Evolutionary conservation across 129 eudicot species (phyloP).

Genomic region (Ambrosia artemisiifolia): DNA sequence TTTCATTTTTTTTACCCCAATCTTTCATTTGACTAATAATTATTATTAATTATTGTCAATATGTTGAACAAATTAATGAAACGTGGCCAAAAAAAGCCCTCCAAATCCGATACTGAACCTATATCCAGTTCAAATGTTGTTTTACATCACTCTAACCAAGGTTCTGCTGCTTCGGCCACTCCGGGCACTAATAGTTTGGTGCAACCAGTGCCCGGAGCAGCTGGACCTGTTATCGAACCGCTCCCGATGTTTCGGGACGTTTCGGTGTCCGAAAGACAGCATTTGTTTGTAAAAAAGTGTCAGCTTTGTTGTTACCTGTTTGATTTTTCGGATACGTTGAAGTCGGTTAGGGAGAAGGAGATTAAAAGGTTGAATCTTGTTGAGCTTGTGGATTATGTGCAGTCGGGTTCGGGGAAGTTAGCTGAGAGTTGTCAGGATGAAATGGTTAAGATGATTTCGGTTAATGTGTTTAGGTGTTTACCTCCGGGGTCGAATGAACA

Average conservation of each 20-base stretch:
- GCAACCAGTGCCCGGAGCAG: constrained; percentile 21
- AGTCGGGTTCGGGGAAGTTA: constrained; percentile 61
- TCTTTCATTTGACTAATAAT: neutral
- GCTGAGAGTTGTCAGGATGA: constrained; percentile 65
- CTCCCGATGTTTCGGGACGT: constrained; percentile 64
- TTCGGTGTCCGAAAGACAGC: constrained; percentile 49
- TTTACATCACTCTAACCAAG: constrained; percentile 48
- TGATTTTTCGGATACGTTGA: constrained; percentile 63
- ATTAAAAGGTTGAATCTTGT: constrained; percentile 57
- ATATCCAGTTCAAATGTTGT: constrained; percentile 59
- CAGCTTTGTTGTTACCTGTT: constrained; percentile 55
- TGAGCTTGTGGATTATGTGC: constrained; percentile 66
- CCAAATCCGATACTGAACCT: constrained; percentile 52
- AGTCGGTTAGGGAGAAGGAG: constrained; percentile 64
- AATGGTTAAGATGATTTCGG: constrained; percentile 60
- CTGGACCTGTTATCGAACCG: constrained; percentile 44
- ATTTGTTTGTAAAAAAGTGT: constrained; percentile 49
- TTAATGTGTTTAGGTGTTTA: constrained; percentile 61
- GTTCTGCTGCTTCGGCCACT: neutral
- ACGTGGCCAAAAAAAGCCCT: constrained; percentile 52
- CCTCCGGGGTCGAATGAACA: constrained; percentile 64
- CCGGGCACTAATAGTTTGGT: neutral
- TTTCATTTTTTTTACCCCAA: neutral
- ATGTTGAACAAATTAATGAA: constrained; percentile 72
- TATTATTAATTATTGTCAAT: neutral